Percentiles rank a stretch among this genome's conserved stretches.
These are phyloP conservation scores for Colletotrichum sp. DNA, from an alignment of 2,329 filamentous ascomycete genomes.

Conservation along the genomic window DNA sequence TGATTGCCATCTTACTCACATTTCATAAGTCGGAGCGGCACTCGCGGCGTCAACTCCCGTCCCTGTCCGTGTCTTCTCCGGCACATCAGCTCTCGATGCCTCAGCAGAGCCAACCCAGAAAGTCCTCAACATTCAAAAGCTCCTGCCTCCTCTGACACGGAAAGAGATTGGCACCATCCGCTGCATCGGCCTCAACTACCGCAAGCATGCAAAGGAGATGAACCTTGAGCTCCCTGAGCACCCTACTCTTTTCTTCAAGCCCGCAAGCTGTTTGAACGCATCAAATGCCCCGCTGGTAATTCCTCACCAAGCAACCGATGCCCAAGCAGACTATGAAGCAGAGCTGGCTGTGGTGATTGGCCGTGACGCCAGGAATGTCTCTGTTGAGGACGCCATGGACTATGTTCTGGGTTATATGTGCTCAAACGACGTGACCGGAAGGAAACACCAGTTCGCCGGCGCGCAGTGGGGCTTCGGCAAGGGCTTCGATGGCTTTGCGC, in stretches of 20 bases:
- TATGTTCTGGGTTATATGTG: conserved; percentile 62
- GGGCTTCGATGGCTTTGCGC: conserved; percentile 53
- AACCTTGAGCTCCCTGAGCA: conserved; percentile 23
- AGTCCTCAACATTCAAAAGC: conserved; percentile 31
- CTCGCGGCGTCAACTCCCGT: conserved; percentile 21
- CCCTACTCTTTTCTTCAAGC: conserved; percentile 46
- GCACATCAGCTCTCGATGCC: conserved; percentile 29
- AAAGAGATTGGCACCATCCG: conserved; percentile 59
- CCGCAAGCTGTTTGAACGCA: conserved; percentile 44
- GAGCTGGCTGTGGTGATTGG: conserved; percentile 56
- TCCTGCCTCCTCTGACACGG: conserved; percentile 43
- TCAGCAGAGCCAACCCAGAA: conserved; percentile 26
- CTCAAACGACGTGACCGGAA: conserved; percentile 60
- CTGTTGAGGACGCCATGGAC: conserved; percentile 49
- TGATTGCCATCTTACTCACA: neutral
- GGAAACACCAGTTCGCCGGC: conserved; percentile 53
- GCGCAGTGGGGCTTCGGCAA: conserved; percentile 57
- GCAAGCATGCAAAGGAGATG: conserved; percentile 36
- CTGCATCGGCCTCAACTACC: conserved; percentile 54
- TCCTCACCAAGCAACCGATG: conserved; percentile 49
- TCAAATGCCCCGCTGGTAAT: conserved; percentile 44
- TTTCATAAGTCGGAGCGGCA: conserved; percentile 23
- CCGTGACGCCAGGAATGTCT: conserved; percentile 50
- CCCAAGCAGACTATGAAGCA: conserved; percentile 52
- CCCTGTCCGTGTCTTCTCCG: conserved; percentile 23